Base-by-base conservation (phyloP, 73 alveolate genomes). In the Paramecium sonneborni region DNA sequence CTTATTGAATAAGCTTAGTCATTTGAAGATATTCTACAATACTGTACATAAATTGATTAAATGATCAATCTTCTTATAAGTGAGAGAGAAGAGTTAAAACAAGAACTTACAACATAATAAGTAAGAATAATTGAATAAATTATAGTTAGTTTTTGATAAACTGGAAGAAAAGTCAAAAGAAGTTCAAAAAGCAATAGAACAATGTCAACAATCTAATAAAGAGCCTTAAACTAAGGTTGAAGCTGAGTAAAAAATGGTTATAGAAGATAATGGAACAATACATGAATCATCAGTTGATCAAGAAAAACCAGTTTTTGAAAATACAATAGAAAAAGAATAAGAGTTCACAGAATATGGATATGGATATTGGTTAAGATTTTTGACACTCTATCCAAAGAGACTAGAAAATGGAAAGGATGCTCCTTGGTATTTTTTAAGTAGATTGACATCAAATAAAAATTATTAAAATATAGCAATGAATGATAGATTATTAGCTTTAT, bases 331-430 rank as follows among this genome's bases (percentile, higher is more conserved):
- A 52, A 52, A 52, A 52, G 68, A 52, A 21, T 52, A 52, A 52
- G 68, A 52, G n/a, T 52, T 52, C 32, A 52, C 18, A 18, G 68
- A 52, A 52, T 79, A 79, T 79, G 90, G 90, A 4, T 79, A 79
- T 44, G 74, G 90, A 43, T 79, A n/a, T 79, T 79, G 90, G 90
- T 24, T 21, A 44, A 38, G 90, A 38, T 79, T 79, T 79, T 43
- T 79, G 72, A 79, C 74, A 5, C n/a, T 24, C 15, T 79, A 43
- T 62, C 90, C 90, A 1, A 34, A 26, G 11, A 5, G 72, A 23
- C 23, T 79, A 23, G 37, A 38, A 26, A 79, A 79, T 43, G 90
- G 90, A 10, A 79, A 79, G 28, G 43, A 79, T 79, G 76, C 69
- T 0, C 90, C 90, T 2, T 79, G 90, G 90, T 79, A 79, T 62